Conservation (phyloP, 116 monocot species). For the Cymodocea nodosa region DNA sequence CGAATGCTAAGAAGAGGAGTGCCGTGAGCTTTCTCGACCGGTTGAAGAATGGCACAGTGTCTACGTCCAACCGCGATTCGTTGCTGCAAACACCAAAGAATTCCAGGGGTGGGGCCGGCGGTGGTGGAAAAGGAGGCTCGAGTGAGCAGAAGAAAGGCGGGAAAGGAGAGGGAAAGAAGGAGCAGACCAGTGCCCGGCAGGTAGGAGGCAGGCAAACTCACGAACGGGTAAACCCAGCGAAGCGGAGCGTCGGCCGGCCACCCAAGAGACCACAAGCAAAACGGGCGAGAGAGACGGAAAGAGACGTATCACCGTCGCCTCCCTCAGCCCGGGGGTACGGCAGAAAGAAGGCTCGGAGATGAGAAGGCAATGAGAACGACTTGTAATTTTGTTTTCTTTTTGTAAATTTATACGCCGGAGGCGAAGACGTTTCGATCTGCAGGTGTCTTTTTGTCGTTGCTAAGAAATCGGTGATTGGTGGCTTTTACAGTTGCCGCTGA, state of each 20-base stretch:
- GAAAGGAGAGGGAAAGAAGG: conserved; percentile 13
- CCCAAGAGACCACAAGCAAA: conserved; percentile 29
- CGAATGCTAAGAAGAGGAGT: conserved; percentile 35
- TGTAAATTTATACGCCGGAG: conserved; percentile 4
- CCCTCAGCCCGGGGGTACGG: not conserved
- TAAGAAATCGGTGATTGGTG: too few relatives aligned
- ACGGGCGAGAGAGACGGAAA: conserved; percentile 22
- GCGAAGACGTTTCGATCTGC: not conserved
- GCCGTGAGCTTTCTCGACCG: conserved; percentile 51
- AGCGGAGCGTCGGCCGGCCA: not conserved
- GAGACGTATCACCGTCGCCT: conserved; percentile 7
- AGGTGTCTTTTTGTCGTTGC: not conserved
- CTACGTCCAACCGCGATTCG: conserved; percentile 1
- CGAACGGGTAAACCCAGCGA: conserved; percentile 7
- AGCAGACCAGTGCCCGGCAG: not conserved
- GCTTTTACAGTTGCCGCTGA: too few relatives aligned
- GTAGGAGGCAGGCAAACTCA: too few relatives aligned
- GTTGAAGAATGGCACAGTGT: conserved; percentile 12
- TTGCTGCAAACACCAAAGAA: not conserved
- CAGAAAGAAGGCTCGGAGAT: conserved; percentile 6
- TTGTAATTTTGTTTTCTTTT: not conserved
- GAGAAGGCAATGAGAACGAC: not conserved
- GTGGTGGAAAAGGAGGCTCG: too few relatives aligned
- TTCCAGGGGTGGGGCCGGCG: not conserved
- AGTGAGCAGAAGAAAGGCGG: conserved; percentile 7